phyloP scores from a whole-genome alignment of 2,329 filamentous ascomycete species.

The Aspergillus floridensis region DNA sequence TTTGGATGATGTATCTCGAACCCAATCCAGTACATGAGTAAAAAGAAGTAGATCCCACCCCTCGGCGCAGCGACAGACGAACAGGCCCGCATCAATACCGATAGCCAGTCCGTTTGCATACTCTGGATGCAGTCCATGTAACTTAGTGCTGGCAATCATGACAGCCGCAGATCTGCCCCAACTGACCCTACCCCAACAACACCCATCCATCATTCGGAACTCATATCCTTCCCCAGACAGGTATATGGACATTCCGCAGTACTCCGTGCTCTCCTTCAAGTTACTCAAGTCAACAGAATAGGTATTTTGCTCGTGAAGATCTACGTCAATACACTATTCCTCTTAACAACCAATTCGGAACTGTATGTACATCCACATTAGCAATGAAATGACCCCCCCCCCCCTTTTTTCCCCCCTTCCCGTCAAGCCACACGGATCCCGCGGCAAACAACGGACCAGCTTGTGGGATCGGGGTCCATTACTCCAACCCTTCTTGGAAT shows the following conservation, averaged over 20 bases:
- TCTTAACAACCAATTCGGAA: too few species aligned
- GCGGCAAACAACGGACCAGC: neutral
- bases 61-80: neutral
- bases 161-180: neutral
- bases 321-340: too few species aligned
- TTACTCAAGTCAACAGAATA: too few species aligned
- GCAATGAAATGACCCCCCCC: too few species aligned
- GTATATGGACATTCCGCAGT: neutral
- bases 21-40: neutral
- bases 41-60: neutral
- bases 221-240: neutral
- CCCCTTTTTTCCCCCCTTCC: too few species aligned
- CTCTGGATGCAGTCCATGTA: too few species aligned
- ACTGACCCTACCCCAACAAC: neutral
- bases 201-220: neutral
- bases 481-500: neutral
- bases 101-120: too few species aligned
- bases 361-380: too few species aligned
- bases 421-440: neutral
- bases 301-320: too few species aligned
- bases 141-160: neutral
- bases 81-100: too few species aligned
- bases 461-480: neutral
- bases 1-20: neutral
- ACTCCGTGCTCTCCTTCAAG: too few species aligned